phyloP scores from a whole-genome alignment of 163 green algal genomes.

The Scenedesmus sp. region DNA sequence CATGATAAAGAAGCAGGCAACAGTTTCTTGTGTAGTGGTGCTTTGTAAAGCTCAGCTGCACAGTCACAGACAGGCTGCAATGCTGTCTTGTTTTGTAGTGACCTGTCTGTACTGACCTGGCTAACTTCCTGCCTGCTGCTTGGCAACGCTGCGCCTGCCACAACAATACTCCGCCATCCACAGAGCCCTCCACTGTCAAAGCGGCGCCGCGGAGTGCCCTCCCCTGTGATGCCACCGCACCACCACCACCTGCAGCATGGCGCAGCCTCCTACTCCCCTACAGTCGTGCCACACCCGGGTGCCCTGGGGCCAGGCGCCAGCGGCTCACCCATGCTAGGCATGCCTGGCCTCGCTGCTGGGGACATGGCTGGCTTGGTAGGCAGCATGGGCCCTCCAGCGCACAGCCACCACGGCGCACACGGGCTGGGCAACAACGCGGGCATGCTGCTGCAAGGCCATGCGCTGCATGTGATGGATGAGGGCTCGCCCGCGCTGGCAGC shows the following conservation, averaged over 20 bases:
- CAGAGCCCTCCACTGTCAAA: conserved; percentile 30
- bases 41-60: too few species aligned
- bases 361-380: conserved; percentile 1
- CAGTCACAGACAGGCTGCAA: too few species aligned
- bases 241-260: conserved; percentile 15
- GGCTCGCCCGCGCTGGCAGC: neutral
- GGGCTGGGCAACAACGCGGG: neutral
- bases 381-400: neutral
- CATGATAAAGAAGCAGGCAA: too few species aligned
- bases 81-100: too few species aligned
- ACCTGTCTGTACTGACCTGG: neutral
- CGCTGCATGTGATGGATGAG: conserved; percentile 8
- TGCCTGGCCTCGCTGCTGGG: neutral
- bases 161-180: neutral
- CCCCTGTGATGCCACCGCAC: conserved; percentile 21
- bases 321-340: neutral
- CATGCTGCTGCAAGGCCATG: neutral
- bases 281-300: conserved; percentile 20
- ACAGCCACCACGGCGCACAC: neutral
- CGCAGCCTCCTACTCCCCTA: conserved; percentile 34
- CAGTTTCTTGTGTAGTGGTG: too few species aligned
- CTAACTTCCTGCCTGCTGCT: neutral
- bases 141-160: neutral
- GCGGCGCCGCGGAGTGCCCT: neutral
- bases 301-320: conserved; percentile 24